phyloP scores from a whole-genome alignment of 768 basidiomycete genomes.

The Guyanaporus albipodus region DNA sequence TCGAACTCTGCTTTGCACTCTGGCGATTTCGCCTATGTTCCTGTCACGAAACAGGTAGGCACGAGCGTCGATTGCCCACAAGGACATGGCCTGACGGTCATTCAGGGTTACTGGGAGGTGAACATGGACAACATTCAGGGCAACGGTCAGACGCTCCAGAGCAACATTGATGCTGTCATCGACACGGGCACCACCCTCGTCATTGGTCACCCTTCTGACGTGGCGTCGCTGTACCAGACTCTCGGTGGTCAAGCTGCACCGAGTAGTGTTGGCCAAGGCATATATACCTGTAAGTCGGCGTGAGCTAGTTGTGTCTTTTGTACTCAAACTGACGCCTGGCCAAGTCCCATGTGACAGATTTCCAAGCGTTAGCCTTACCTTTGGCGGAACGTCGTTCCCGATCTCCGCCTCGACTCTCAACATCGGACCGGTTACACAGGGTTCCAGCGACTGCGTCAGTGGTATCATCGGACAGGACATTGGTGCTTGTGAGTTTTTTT shows the following conservation, averaged over 20 bases:
- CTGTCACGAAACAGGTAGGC: slow-evolving; percentile 24
- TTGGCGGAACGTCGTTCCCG: slow-evolving; percentile 34
- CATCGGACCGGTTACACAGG: slow-evolving; percentile 30
- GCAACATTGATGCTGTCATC: slow-evolving; percentile 7
- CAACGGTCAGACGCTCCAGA: slow-evolving; percentile 1
- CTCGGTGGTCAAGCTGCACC: slow-evolving; percentile 13
- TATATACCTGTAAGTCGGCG: slow-evolving; percentile 29
- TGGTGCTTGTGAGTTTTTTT: slow-evolving; percentile 6
- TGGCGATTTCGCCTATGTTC: slow-evolving; percentile 33
- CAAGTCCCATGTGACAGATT: slow-evolving; percentile 30
- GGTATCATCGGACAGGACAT: slow-evolving; percentile 21
- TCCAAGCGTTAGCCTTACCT: slow-evolving; percentile 31
- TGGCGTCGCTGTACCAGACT: background rate
- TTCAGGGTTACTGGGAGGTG: slow-evolving; percentile 16
- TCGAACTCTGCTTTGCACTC: slow-evolving; percentile 34
- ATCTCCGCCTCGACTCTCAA: slow-evolving; percentile 34
- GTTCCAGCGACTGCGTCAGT: slow-evolving; percentile 30
- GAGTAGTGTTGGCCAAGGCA: slow-evolving; percentile 22
- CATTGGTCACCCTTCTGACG: background rate
- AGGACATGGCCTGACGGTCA: slow-evolving; percentile 1
- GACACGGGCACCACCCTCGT: slow-evolving; percentile 22
- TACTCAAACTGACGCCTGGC: background rate
- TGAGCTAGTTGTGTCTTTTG: background rate
- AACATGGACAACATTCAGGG: slow-evolving; percentile 5
- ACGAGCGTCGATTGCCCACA: too few relatives aligned